Base-by-base conservation (phyloP, 805 yeast genomes). In the Candida boleticola region DNA sequence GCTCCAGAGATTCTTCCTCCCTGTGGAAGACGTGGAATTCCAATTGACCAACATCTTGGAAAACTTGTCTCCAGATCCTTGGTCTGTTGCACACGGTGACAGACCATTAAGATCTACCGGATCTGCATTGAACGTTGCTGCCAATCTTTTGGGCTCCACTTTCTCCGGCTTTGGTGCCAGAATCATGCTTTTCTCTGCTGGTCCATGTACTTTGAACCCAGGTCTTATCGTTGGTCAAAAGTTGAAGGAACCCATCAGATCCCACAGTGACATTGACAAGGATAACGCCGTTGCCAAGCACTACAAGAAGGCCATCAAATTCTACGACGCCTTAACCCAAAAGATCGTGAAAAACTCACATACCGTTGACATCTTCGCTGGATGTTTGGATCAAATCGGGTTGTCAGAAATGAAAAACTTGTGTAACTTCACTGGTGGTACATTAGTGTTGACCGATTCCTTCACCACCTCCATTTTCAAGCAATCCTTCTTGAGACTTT, bases 331-430 rank as follows among this genome's bases (percentile, higher is more conserved):
- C 29, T 61, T 90, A 36, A 85, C 95, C 29, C 75, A 79, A 34
- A 83, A 82, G 51, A 64, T 63, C 1, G 87, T 87, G 29, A 78
- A 92, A 37, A 74, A 76, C 51, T 86, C 89, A 13, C 96, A 88
- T 57, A 79, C 92, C 22, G 82, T 90, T 45, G 97, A 90, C 63
- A 79, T 90, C 37, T 89, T 87, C 66, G 96, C 95, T 23, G 97
- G 97, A 48, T 87, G 96, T 69, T 89, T 88, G 63, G 98, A 90
- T 68, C 98, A 90, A 74, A 84, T 89, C 45, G 98, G 98, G 60
- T 79, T 90, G 73, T 82, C 82, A 54, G 98, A 90, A 70, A 90
- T 90, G 97, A 85, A 89, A 66, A 74, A 83, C 44, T 70, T 92
- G 49, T 79, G 95, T 44, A 85, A 86, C 64, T 74, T 79, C 52